Evolutionary conservation across 2,329 filamentous ascomycete genomes (phyloP), one percentile per base, ranked within the genome.

Genomic region (Diaporthe eres): DNA sequence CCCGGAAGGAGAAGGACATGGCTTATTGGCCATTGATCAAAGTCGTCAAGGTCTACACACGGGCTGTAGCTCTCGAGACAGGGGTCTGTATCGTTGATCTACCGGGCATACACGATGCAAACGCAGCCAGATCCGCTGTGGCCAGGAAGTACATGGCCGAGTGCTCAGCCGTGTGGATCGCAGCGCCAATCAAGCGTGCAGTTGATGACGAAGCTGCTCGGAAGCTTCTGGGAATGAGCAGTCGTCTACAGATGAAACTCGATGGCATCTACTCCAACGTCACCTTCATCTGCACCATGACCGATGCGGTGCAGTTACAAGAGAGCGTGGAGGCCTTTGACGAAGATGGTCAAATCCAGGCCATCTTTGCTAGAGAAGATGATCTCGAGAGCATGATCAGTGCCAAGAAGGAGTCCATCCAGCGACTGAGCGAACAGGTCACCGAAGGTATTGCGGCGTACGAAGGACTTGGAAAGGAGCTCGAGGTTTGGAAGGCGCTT

Each of bases 221-320:
- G 74, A 86, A 85, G 0, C 82, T 93, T 1, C 82, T 92, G 13
- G 90, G 90, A 0, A 86, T 90, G 34, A 85, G 86, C 0, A 91
- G 91, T 83, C 90, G 88, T 78, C 84, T 88, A 0, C 91, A 92
- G 77, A 83, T 93, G 7, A 89, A 91, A 74, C 89, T 90, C 78
- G 91, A 93, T 75, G 88, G 89, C 2, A 86, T 84, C 0, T 90
- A 90, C 71, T 86, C 83, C 10, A 85, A 83, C 3, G 85, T 92
- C 3, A 91, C 89, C 0, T 93, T 93, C 76, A 89, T 93, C 15
- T 92, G 90, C 80, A 88, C 86, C n/a, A 93, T 92, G 79, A 90
- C 89, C 0, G 92, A 31, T 31, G 31, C 31, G 31, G 31, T 31
- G 31, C 31, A 31, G 31, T 31, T 31, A 31, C 31, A 31, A 1